Evolutionary conservation across 345 rosid genomes (phyloP).

Genomic region (Gossypium australe): DNA sequence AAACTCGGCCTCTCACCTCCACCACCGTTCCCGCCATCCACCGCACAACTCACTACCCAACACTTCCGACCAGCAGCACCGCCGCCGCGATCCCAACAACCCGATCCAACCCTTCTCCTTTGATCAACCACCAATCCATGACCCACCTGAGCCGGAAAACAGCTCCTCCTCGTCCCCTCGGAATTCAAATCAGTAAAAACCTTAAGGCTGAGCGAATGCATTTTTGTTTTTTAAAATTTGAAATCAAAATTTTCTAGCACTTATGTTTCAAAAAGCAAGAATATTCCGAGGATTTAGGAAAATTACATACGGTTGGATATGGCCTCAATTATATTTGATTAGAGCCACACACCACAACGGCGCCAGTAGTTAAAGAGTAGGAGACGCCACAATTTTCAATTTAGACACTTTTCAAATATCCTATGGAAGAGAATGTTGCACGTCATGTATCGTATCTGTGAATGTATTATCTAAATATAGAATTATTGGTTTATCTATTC

Average conservation of each 20-base stretch:
- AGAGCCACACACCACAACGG: too few species aligned
- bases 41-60: constrained; percentile 36
- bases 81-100: constrained; percentile 7
- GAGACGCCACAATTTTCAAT: too few species aligned
- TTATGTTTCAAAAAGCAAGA: neutral
- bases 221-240: neutral
- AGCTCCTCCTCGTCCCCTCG: constrained; percentile 15
- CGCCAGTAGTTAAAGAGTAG: too few species aligned
- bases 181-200: constrained; percentile 27
- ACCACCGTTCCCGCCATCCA: constrained; percentile 20
- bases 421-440: too few species aligned
- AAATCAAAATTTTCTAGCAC: neutral
- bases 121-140: neutral
- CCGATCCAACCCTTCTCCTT: constrained; percentile 15
- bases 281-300: neutral
- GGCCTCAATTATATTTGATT: too few species aligned
- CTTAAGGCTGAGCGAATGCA: constrained; percentile 40
- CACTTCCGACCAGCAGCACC: constrained; percentile 12
- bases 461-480: too few species aligned
- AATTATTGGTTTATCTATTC: too few species aligned
- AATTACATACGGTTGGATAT: too few species aligned
- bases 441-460: too few species aligned
- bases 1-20: constrained; percentile 32
- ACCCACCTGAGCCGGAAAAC: constrained; percentile 14
- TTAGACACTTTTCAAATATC: too few species aligned